Percentiles rank a stretch among this genome's conserved stretches.
phyloP scores from a whole-genome alignment of 2,329 filamentous ascomycete genomes.

The Xylaria sp. region DNA sequence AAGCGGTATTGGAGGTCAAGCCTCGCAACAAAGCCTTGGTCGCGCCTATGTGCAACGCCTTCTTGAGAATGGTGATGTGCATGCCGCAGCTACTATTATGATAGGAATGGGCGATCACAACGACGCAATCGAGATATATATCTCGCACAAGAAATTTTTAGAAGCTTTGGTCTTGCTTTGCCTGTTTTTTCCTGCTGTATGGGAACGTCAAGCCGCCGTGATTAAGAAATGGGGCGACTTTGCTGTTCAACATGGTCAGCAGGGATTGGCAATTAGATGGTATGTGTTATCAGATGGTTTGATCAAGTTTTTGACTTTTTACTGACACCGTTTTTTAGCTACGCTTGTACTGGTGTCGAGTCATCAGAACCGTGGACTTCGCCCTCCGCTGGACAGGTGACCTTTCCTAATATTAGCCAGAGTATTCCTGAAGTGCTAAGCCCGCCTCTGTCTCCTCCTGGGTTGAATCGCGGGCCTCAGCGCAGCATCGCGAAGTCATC shows the following conservation, averaged over 20 bases:
- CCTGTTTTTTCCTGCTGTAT: constrained; percentile 83
- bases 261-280: constrained; percentile 90
- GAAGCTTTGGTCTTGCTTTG: constrained; percentile 92
- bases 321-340: constrained; percentile 59
- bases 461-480: constrained; percentile 67
- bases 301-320: not conserved
- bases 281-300: constrained; percentile 48
- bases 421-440: constrained; percentile 72
- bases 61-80: constrained; percentile 88
- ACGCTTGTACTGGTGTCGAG: constrained; percentile 89
- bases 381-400: constrained; percentile 75
- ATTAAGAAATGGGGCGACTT: constrained; percentile 95
- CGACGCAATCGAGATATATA: constrained; percentile 95
- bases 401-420: constrained; percentile 64
- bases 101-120: constrained; percentile 92
- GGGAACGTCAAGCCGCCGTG: constrained; percentile 89
- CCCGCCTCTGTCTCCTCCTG: constrained; percentile 79
- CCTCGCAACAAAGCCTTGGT: constrained; percentile 88
- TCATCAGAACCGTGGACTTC: constrained; percentile 89
- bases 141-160: constrained; percentile 90
- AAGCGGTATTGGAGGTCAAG: constrained; percentile 82
- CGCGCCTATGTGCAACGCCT: constrained; percentile 91
- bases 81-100: constrained; percentile 91
- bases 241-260: constrained; percentile 86
- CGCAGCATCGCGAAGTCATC: constrained; percentile 80